phyloP scores from a whole-genome alignment of 768 basidiomycete genomes.

The Postia placenta region DNA sequence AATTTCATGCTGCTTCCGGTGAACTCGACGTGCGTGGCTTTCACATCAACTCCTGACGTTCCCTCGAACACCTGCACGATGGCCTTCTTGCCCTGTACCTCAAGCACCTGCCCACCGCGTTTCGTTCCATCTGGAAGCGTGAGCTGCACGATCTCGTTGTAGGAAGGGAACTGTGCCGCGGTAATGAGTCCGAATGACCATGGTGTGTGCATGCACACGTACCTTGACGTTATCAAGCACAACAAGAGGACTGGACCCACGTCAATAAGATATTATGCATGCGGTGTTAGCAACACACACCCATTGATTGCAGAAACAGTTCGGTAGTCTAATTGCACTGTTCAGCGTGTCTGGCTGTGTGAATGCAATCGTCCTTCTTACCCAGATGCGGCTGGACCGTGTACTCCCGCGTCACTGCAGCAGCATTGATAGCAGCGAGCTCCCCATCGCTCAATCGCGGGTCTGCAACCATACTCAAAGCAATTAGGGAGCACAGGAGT shows the following conservation, averaged over 20 bases:
- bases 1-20: slow-evolving; percentile 98
- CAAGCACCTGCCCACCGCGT: slow-evolving; percentile 95
- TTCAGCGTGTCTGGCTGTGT: slow-evolving; percentile 6
- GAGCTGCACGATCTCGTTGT: slow-evolving; percentile 96
- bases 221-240: slow-evolving; percentile 99
- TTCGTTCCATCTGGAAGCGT: slow-evolving; percentile 93
- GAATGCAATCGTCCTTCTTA: slow-evolving; percentile 26
- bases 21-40: slow-evolving; percentile 95
- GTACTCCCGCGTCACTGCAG: slow-evolving; percentile 85
- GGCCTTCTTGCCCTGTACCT: slow-evolving; percentile 97
- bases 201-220: slow-evolving; percentile 16
- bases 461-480: slow-evolving; percentile 32
- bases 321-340: slow-evolving; percentile 66
- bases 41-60: slow-evolving; percentile 95
- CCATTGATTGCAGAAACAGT: slow-evolving; percentile 99
- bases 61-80: slow-evolving; percentile 99
- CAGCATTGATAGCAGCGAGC: slow-evolving; percentile 76
- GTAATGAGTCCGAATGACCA: slow-evolving; percentile 5
- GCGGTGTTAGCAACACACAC: slow-evolving; percentile 38
- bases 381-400: slow-evolving; percentile 86
- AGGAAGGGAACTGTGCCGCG: slow-evolving; percentile 76
- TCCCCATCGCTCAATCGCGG: slow-evolving; percentile 67
- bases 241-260: slow-evolving; percentile 76
- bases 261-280: slow-evolving; percentile 1
- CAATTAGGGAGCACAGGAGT: neutral